Evolutionary conservation across 2,329 filamentous ascomycete species (phyloP).

Genomic region (Xenosphaeropsis pyriputrescens): DNA sequence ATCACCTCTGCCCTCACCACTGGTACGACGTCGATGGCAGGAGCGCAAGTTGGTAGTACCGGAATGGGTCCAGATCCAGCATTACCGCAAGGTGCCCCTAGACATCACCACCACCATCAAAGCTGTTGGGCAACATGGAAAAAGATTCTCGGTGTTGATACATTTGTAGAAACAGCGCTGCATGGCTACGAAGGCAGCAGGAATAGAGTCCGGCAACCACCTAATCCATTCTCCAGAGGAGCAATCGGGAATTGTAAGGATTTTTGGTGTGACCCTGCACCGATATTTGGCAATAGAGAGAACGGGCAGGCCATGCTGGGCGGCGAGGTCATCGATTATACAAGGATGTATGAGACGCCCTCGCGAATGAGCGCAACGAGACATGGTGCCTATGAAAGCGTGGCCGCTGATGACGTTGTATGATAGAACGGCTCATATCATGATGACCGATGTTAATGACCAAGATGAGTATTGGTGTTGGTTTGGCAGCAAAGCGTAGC

Average conservation of each 20-base stretch:
- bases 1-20: slow-evolving; percentile 66
- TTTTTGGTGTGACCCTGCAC: slow-evolving; percentile 87
- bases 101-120: slow-evolving; percentile 38
- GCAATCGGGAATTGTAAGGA: slow-evolving; percentile 83
- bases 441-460: neutral
- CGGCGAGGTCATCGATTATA: slow-evolving; percentile 74
- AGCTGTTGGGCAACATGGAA: slow-evolving; percentile 70
- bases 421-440: slow-evolving; percentile 1
- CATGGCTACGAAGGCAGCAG: slow-evolving; percentile 46
- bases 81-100: slow-evolving; percentile 24
- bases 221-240: slow-evolving; percentile 76
- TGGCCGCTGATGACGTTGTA: slow-evolving; percentile 4
- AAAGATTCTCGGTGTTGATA: slow-evolving; percentile 76
- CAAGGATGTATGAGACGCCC: slow-evolving; percentile 77
- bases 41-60: slow-evolving; percentile 52
- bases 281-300: slow-evolving; percentile 62
- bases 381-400: slow-evolving; percentile 6
- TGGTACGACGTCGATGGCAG: slow-evolving; percentile 46
- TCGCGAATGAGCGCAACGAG: slow-evolving; percentile 35
- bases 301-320: slow-evolving; percentile 63
- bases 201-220: slow-evolving; percentile 30
- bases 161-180: slow-evolving; percentile 81
- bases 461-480: neutral
- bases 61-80: slow-evolving; percentile 50
- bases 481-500: too few species aligned